Evolutionary conservation across 208 protist species (phyloP).

Genomic region (Polymyxa betae): DNA sequence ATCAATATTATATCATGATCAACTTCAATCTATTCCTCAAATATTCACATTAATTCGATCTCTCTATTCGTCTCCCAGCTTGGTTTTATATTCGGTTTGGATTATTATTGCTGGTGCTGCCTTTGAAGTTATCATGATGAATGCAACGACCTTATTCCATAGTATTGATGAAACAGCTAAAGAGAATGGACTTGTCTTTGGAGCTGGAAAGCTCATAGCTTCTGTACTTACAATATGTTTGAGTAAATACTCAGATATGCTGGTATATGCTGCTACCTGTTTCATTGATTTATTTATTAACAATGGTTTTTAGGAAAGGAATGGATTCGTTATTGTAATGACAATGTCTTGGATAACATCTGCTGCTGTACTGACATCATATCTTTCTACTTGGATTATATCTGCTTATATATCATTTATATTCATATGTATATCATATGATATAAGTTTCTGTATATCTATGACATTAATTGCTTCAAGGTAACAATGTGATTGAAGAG

Average conservation of each 20-base stretch:
- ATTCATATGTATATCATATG: background rate
- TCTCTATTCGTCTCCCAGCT: background rate
- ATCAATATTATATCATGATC: no score
- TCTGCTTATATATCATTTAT: background rate
- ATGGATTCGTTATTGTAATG: no score
- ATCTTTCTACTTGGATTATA: background rate
- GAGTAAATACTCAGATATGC: background rate
- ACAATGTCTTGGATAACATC: background rate
- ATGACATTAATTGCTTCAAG: background rate
- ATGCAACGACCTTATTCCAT: background rate
- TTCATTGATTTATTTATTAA: background rate
- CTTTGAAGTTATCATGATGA: background rate
- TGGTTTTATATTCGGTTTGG: background rate
- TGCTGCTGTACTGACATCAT: background rate
- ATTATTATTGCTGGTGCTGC: background rate
- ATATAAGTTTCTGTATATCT: background rate
- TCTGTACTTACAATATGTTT: background rate
- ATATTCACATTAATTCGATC: background rate
- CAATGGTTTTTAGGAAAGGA: no score
- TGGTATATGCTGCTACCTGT: background rate
- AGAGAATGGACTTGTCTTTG: background rate
- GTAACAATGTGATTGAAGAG: background rate
- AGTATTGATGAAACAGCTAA: background rate
- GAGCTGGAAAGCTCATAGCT: background rate
- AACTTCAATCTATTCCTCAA: background rate